Base-by-base conservation (phyloP, 768 basidiomycete genomes). In the Suillus variegatus region DNA sequence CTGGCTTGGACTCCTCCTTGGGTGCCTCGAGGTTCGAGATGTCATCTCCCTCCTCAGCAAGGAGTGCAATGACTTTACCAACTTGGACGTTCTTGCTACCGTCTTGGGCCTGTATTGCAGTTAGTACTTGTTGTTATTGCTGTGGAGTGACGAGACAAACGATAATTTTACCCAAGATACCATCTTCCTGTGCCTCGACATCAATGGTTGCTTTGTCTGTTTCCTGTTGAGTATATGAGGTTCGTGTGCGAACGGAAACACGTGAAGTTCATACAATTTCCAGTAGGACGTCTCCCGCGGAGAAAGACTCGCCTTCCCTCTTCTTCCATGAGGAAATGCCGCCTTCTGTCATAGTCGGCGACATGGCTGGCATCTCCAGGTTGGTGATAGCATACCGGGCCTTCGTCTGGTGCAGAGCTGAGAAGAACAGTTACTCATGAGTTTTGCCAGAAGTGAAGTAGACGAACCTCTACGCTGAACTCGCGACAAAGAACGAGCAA, bases 111-210 rank as follows among this genome's bases (percentile, higher is more conserved):
- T 95, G 76, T 16, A 40, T 9, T 10, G 36, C 57, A 40, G 56
- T 55, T 38, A 32, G 40, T 61, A 62, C 40, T 28, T 14, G 35
- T 12, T 28, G 20, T 38, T 60, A 65, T 43, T 43, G 3, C 18
- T 6, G 28, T 49, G 20, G 25, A 46, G 25, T 57, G 32, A 22
- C 54, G 14, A 47, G 40, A 80, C 91, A 62, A 72, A 95, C 95
- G 72, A 99, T 70, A 68, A 99, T 97, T 82, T 94, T 98, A 63
- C 91, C 96, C 74, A 99, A 79, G 18, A 99, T 78, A 68, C 97
- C 97, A 72, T 99, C 96, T 38, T 98, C 97, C 78, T 96, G 96
- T 16, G 97, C 95, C 79, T 99, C 97, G 8, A 99, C 97, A 76
- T 99, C 97, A 73, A 99, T 97, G 2, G 95, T 96, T 18, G 97